Base-by-base conservation (phyloP, 768 basidiomycete species). In the Boletus subcaerulescens region DNA sequence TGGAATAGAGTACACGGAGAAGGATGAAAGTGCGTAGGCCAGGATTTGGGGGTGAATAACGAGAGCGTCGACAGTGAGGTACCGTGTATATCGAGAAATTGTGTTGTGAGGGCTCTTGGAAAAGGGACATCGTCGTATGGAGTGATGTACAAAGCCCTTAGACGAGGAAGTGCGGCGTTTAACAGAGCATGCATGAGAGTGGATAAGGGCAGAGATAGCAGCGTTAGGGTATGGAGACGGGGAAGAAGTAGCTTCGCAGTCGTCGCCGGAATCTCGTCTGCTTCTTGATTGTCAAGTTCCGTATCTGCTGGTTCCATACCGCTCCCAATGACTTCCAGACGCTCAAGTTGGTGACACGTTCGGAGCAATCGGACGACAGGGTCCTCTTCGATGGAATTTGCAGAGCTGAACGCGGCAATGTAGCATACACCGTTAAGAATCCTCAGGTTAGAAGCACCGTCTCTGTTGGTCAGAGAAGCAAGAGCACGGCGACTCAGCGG, bases 121-220 rank as follows among this genome's bases (percentile, higher is more conserved):
- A 76, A 83, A 29, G 80, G 80, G 14, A 86, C 62, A 60, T 89
- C 87, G 52, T 88, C 79, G 61, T 87, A 89, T 2, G 89, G 89
- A 1, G 89, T 90, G 36, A 92, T 65, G 14, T 80, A 85, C 18
- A 93, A 73, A 59, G 83, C 84, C 33, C 67, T 75, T 40, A 93
- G 73, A 4, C 77, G 71, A 4, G 87, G 90, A 14, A 93, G 80
- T 0, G 81, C 67, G 0, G 86, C 79, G 38, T 74, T 66, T 17
- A 89, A 71, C 26, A 93, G 73, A 15, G 80, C 76, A 38, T 79
- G 70, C 69, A 91, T 74, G 32, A 90, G 73, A 20, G 84, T 80
- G 5, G 87, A 88, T 7, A 76, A 78, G 48, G 85, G 83, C 73
- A 89, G 81, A 2, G 87, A 86, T 20, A 90, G 72, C 17, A 91